Conservation (phyloP, 441 rosid genomes). For the Syzygium syzygioides region DNA sequence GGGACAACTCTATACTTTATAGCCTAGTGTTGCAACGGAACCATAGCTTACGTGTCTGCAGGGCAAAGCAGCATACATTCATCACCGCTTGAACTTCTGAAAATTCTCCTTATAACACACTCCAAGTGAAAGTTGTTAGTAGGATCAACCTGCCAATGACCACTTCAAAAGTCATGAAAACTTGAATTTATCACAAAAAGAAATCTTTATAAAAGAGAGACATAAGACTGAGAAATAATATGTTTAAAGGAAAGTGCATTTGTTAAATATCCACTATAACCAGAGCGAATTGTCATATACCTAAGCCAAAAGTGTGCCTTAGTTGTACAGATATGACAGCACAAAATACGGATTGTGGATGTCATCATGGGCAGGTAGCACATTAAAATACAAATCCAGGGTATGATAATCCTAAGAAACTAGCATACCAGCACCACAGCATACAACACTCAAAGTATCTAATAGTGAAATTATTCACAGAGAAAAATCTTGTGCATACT, state of each 20-base stretch:
- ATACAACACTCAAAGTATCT: background rate
- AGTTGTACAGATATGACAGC: background rate
- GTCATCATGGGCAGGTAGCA: background rate
- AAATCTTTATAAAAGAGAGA: background rate
- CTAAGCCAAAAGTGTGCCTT: background rate
- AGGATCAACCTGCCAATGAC: constrained; percentile 63
- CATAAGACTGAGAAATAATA: background rate
- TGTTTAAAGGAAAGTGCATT: background rate
- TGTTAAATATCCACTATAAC: background rate
- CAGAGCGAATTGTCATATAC: background rate
- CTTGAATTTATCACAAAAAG: background rate
- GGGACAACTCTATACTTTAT: background rate
- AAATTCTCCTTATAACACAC: constrained; percentile 84
- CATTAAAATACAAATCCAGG: background rate
- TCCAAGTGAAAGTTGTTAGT: constrained; percentile 66
- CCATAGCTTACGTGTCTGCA: constrained; percentile 68
- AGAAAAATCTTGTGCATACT: background rate
- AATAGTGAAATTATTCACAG: background rate
- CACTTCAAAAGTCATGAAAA: constrained; percentile 7
- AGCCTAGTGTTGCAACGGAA: background rate
- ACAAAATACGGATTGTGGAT: background rate
- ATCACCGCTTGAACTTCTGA: constrained; percentile 68
- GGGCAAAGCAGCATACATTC: constrained; percentile 95
- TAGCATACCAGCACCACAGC: background rate
- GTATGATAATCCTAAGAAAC: background rate